A percentile compares a stretch with the other conserved stretches of the same genome.
phyloP scores from a whole-genome alignment of 345 rosid species.

The Eucalyptus polybractea region DNA sequence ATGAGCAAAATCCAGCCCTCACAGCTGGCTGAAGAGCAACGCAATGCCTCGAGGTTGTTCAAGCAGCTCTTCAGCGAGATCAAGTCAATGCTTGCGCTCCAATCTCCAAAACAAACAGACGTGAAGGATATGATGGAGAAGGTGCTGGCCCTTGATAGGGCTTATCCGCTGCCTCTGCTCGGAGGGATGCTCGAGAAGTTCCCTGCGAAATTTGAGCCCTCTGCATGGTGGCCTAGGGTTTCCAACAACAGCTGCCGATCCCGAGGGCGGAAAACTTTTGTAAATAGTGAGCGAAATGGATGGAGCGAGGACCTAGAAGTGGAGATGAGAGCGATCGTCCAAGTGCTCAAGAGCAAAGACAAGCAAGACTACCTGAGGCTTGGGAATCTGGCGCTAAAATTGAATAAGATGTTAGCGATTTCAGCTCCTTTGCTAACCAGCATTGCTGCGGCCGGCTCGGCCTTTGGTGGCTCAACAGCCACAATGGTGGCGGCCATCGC shows the following conservation, averaged over 20 bases:
- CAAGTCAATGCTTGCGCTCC: neutral
- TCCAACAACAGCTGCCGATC: neutral
- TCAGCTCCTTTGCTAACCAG: conserved; percentile 24
- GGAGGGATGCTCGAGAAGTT: conserved; percentile 29
- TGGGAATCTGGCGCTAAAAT: conserved; percentile 22
- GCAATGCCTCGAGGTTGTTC: conserved; percentile 19
- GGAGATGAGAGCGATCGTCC: conserved; percentile 21
- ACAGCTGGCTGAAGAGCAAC: conserved; percentile 29
- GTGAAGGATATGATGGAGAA: conserved; percentile 7
- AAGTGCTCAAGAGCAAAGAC: conserved; percentile 20
- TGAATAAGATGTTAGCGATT: conserved; percentile 29
- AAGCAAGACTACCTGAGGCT: conserved; percentile 21
- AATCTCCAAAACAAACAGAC: neutral
- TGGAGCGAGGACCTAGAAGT: conserved; percentile 20
- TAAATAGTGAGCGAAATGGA: neutral
- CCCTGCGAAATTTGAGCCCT: conserved; percentile 6
- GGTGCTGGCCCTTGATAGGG: conserved; percentile 17
- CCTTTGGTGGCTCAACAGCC: neutral
- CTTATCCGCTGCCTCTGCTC: conserved; percentile 27
- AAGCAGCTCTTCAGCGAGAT: conserved; percentile 9
- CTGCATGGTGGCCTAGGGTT: conserved; percentile 16
- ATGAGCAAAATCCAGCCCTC: conserved; percentile 34
- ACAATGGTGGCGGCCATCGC: conserved; percentile 4
- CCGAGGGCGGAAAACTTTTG: too few relatives aligned
- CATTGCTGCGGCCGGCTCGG: conserved; percentile 18